A percentile compares a stretch with the other conserved stretches of the same genome.
Evolutionary conservation across 1,139 yeast species (phyloP).

Genomic region (Fermentozyma sake): DNA sequence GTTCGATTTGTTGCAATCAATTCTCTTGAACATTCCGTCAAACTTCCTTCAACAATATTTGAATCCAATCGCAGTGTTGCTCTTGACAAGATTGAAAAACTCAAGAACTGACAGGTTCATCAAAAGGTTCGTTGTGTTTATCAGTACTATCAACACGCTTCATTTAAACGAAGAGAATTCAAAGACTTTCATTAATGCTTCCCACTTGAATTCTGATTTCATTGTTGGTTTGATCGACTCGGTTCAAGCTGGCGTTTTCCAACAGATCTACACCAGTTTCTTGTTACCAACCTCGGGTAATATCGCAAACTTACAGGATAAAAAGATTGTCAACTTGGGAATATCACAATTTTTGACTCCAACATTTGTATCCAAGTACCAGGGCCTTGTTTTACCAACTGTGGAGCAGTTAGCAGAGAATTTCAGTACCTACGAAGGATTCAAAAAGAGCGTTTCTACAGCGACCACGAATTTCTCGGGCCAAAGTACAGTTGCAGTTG

Average conservation of each 20-base stretch:
- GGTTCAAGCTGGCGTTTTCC: slow-evolving; percentile 63
- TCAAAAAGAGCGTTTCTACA: slow-evolving; percentile 27
- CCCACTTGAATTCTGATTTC: slow-evolving; percentile 42
- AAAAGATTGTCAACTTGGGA: slow-evolving; percentile 75
- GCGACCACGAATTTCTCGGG: slow-evolving; percentile 23
- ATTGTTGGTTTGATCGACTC: slow-evolving; percentile 54
- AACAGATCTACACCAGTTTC: slow-evolving; percentile 59
- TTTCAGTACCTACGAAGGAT: slow-evolving; percentile 38
- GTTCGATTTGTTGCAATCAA: slow-evolving; percentile 73
- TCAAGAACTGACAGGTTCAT: slow-evolving; percentile 81
- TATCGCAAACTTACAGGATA: slow-evolving; percentile 65
- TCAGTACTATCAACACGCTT: slow-evolving; percentile 47
- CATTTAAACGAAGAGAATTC: slow-evolving; percentile 21
- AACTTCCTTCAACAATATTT: slow-evolving; percentile 49
- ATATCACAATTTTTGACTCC: slow-evolving; percentile 47
- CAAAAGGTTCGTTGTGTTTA: slow-evolving; percentile 63
- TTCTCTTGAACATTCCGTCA: slow-evolving; percentile 56
- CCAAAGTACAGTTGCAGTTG: slow-evolving; percentile 7
- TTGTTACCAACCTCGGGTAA: slow-evolving; percentile 63
- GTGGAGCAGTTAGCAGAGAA: slow-evolving; percentile 48
- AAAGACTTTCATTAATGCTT: slow-evolving; percentile 6
- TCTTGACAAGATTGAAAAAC: slow-evolving; percentile 75
- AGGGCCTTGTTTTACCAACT: slow-evolving; percentile 43
- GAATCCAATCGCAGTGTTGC: slow-evolving; percentile 68
- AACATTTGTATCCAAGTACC: slow-evolving; percentile 29